These are phyloP conservation scores for Komagataea norvegica DNA, from an alignment of 1,139 yeast species.

Conservation along the genomic window DNA sequence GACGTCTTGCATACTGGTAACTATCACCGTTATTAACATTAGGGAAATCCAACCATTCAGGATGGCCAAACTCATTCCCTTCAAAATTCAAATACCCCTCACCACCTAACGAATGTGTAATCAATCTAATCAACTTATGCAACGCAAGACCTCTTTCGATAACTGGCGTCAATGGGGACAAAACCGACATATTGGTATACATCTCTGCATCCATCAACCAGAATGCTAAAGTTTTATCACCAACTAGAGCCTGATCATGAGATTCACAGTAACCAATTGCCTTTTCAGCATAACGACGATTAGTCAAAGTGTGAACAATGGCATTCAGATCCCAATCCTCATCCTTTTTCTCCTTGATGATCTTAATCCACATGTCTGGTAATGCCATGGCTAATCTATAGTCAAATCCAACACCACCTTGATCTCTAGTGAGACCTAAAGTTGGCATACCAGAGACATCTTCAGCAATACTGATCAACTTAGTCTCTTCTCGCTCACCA, in stretches of 20 bases:
- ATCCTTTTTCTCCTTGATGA: constrained; percentile 75
- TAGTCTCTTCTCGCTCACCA: constrained; percentile 38
- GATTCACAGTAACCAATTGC: constrained; percentile 93
- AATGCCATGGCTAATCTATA: constrained; percentile 94
- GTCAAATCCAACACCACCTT: constrained; percentile 92
- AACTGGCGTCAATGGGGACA: constrained; percentile 68
- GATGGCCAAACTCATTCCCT: constrained; percentile 98
- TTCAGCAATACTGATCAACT: constrained; percentile 82
- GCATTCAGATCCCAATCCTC: constrained; percentile 89
- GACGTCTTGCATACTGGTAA: constrained; percentile 92
- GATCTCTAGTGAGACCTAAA: constrained; percentile 62
- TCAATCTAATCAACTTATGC: constrained; percentile 83
- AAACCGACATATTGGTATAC: constrained; percentile 90
- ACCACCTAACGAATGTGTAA: constrained; percentile 89
- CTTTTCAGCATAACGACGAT: constrained; percentile 83
- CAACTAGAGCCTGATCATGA: constrained; percentile 96
- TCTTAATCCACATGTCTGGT: constrained; percentile 98
- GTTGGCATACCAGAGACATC: constrained; percentile 99
- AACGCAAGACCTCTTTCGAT: constrained; percentile 86
- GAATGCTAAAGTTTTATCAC: constrained; percentile 93
- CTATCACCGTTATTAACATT: constrained; percentile 83
- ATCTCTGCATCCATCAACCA: constrained; percentile 99
- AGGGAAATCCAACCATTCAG: constrained; percentile 98
- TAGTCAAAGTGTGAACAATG: constrained; percentile 77
- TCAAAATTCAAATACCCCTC: constrained; percentile 95